Base-by-base conservation (phyloP, 2,329 filamentous ascomycete species). In the Chaetomiaceae sp. region DNA sequence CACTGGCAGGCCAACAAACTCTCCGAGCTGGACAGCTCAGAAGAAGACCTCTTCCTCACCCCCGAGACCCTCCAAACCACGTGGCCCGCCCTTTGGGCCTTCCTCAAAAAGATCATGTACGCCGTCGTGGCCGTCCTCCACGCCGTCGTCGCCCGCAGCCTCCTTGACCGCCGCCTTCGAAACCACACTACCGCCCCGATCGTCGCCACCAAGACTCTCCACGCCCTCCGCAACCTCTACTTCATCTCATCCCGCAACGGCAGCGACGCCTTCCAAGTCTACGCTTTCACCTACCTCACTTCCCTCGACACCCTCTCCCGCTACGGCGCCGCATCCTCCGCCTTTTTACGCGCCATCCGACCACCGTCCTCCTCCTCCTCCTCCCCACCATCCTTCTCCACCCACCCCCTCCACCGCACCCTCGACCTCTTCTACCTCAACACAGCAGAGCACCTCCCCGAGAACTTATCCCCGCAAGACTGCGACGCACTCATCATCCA, bases 381-480 rank as follows among this genome's bases (percentile, higher is more conserved):
- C 0, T 70, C 73, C 6, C 80, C n/a, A n/a, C 82, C 17, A 37
- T 70, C 75, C 36, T 82, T 87, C 29, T 81, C 86, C 0, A 70
- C 73, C 6, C 80, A 87, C 59, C 83, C 86, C 5, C 73, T 90
- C 2, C 82, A 89, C 61, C 79, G 87, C 53, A 85, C 81, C 17
- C 74, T 92, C n/a, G 88, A 94, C 65, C 79, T 95, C 15, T 96
- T 89, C 73, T 95, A 95, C 70, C 80, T 96, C 58, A 94, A 95
- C 65, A 82, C 86, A 0, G 85, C 88, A 2, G 91, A 96, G 67
- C 89, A 95, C 67, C 84, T 96, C 56, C 85, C 89, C 0, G 75
- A 91, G 8, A 73, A 82, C 3, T 71, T 96, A 1, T 75, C 88
- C 0, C 78, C 87, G 0, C 72, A 78, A 3, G 78, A 81, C 3